Evolutionary conservation across 2,329 filamentous ascomycete genomes (phyloP).

Genomic region (Paraconiothyrium brasiliense): DNA sequence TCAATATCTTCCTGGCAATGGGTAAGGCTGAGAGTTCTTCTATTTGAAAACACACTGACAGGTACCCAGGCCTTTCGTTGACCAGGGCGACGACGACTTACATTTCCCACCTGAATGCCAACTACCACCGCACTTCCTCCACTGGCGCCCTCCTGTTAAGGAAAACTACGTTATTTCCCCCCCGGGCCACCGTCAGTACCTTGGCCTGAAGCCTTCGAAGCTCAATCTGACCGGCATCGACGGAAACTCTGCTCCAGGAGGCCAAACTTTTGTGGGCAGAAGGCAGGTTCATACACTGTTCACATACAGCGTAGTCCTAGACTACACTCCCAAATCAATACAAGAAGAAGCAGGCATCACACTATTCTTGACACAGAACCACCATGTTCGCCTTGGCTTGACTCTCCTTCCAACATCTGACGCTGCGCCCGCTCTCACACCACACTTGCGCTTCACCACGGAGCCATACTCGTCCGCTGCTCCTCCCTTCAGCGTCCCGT

Average conservation of each 20-base stretch:
- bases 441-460: constrained; percentile 55
- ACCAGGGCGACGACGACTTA: constrained; percentile 29
- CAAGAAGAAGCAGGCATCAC: constrained; percentile 64
- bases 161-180: constrained; percentile 61
- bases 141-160: constrained; percentile 62
- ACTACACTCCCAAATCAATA: constrained; percentile 50
- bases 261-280: constrained; percentile 62
- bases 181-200: constrained; percentile 52
- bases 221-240: constrained; percentile 65
- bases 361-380: constrained; percentile 62
- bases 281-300: constrained; percentile 66
- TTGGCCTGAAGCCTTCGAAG: constrained; percentile 59
- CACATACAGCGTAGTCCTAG: constrained; percentile 59
- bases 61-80: constrained; percentile 2
- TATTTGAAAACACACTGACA: neutral
- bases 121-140: constrained; percentile 62
- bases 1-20: constrained; percentile 49
- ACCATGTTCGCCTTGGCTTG: constrained; percentile 61
- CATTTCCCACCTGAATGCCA: constrained; percentile 57
- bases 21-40: constrained; percentile 27
- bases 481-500: constrained; percentile 44
- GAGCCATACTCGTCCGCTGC: constrained; percentile 57
- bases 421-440: constrained; percentile 19
- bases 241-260: constrained; percentile 55
- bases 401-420: constrained; percentile 30